phyloP scores from a whole-genome alignment of 805 yeast species.

The Candida stauntonica region DNA sequence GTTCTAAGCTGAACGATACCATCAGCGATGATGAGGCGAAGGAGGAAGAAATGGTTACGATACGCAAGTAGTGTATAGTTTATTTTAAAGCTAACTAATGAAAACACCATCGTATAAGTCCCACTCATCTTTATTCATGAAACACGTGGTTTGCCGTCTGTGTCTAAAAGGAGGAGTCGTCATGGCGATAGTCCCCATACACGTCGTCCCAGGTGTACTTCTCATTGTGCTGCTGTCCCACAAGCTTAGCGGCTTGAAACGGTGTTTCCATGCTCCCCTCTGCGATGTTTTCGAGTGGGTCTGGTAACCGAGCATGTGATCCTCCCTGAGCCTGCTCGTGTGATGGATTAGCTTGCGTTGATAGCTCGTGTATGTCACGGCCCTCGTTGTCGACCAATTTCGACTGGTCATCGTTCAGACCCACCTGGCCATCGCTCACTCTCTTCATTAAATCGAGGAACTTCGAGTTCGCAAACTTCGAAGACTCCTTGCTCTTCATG shows the following conservation, averaged over 20 bases:
- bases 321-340: constrained; percentile 2
- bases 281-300: constrained; percentile 23
- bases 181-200: constrained; percentile 27
- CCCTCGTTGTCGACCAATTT: constrained; percentile 24
- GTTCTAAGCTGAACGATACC: constrained; percentile 1
- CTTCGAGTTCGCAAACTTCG: constrained; percentile 25
- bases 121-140: constrained; percentile 10
- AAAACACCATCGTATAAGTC: neutral
- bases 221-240: constrained; percentile 18
- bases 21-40: constrained; percentile 6
- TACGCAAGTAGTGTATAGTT: constrained; percentile 5
- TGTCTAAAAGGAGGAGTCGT: constrained; percentile 23
- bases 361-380: constrained; percentile 21
- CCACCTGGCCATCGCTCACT: constrained; percentile 24
- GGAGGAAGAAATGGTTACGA: constrained; percentile 24
- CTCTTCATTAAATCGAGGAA: constrained; percentile 25
- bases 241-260: constrained; percentile 20
- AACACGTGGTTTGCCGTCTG: constrained; percentile 1
- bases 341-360: constrained; percentile 2
- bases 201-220: constrained; percentile 28
- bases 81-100: neutral
- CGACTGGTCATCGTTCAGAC: constrained; percentile 22
- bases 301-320: constrained; percentile 18
- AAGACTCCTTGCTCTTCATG: constrained; percentile 17
- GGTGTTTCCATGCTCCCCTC: constrained; percentile 24